Evolutionary conservation across 2,329 filamentous ascomycete species (phyloP), one percentile per base, ranked within the genome.

Genomic region (Cladosporium colombiae): DNA sequence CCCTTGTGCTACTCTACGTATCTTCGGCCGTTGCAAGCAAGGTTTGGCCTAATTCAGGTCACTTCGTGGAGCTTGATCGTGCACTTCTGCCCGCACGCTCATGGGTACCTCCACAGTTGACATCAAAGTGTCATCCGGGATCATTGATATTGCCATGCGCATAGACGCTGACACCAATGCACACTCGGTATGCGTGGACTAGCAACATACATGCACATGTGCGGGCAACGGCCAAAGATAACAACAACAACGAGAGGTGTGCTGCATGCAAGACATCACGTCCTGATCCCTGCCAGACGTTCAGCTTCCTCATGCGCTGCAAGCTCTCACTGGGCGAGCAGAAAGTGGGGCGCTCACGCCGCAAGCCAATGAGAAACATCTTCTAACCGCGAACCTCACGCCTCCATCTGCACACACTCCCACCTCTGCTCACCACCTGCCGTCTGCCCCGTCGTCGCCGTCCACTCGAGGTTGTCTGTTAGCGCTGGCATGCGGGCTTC

Each of bases 401-500:
- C 61, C 61, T 63, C 37, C 50, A 44, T 46, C 61, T 56, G 61
- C 61, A 63, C 61, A 44, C 50, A 31, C 61, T 56, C 61, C 49
- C 60, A 62, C 60, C 31, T n/a, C 21, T 25, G 46, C 49, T 44
- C 31, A 46, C 61, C 60, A 44, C 25, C 23, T 16, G 14, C 35
- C 61, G 50, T 63, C 61, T 35, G 49, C 35, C 23, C 49, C 35
- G 56, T 27, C 35, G 23, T 27, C 35, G 33, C 56, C 56, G 56
- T 63, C 61, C 61, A 63, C 61, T 63, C 50, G 50, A 63, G 61
- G 33, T 7, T 40, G 23, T 18, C 61, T 63, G n/a, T 63, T 63
- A 63, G 61, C 61, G 61, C 61, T 63, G 61, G 65, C 65, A 68
- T 68, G 65, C 65, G 52, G 53, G 56, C 55, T 65, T 66, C 56